phyloP scores from a whole-genome alignment of 2,329 filamentous ascomycete species.

The Colletotrichum filicis region DNA sequence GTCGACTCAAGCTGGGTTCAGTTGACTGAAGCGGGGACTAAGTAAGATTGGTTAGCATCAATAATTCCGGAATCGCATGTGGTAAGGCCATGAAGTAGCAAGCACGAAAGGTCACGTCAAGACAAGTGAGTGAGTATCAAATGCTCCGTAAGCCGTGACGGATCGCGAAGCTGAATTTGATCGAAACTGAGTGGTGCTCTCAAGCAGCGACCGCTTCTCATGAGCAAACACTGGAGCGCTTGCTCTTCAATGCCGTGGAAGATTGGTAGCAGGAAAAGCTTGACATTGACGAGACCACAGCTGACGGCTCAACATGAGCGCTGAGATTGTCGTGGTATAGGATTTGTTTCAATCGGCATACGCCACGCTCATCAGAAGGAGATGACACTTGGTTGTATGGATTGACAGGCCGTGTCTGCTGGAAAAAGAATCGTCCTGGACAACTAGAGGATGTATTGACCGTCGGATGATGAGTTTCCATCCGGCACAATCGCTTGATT shows the following conservation, averaged over 20 bases:
- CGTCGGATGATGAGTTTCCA: neutral
- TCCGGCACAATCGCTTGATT: constrained; percentile 28
- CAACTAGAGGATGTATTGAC: neutral
- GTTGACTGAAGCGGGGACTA: neutral
- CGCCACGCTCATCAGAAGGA: neutral
- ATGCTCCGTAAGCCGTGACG: neutral
- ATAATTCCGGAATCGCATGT: neutral
- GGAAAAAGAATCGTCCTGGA: neutral
- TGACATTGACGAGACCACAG: neutral
- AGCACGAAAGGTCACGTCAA: neutral
- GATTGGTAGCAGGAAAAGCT: neutral
- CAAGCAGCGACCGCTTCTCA: neutral
- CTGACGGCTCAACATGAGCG: neutral
- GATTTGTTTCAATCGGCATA: neutral
- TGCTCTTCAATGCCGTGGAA: constrained; percentile 1
- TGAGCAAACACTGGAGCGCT: neutral
- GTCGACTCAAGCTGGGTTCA: neutral
- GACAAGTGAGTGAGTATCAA: neutral
- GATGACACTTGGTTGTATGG: neutral
- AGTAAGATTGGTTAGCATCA: neutral
- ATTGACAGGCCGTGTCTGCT: neutral
- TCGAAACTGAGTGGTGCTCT: neutral
- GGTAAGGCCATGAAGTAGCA: neutral
- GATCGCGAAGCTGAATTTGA: neutral
- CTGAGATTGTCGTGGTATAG: neutral